Evolutionary conservation across 2,329 filamentous ascomycete species (phyloP).

Genomic region (Xylaria sp.): DNA sequence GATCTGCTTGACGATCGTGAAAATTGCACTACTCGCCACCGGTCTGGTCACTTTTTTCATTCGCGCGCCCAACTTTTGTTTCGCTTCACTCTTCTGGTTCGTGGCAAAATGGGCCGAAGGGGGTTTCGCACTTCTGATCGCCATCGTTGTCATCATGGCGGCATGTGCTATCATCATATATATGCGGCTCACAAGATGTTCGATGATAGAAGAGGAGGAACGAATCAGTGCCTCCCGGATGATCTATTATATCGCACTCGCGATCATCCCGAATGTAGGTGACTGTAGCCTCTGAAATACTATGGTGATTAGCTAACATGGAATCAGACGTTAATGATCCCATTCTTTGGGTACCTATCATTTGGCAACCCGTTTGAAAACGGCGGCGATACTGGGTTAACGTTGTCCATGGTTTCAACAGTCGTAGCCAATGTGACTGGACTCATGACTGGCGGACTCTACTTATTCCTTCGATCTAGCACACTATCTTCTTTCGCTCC

Average conservation of each 20-base stretch:
- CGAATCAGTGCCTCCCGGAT: slow-evolving; percentile 73
- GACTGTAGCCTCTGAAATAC: background rate
- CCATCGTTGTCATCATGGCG: slow-evolving; percentile 62
- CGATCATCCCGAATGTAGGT: slow-evolving; percentile 67
- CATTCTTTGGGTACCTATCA: slow-evolving; percentile 70
- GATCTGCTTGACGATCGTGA: slow-evolving; percentile 64
- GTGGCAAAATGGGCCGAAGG: slow-evolving; percentile 68
- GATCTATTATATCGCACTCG: slow-evolving; percentile 72
- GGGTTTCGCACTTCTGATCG: slow-evolving; percentile 64
- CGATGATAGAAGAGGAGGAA: slow-evolving; percentile 66
- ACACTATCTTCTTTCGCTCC: slow-evolving; percentile 65
- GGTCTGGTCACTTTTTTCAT: slow-evolving; percentile 68
- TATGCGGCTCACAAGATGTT: slow-evolving; percentile 64
- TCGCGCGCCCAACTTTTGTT: slow-evolving; percentile 68
- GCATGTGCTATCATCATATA: slow-evolving; percentile 65
- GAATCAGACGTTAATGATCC: slow-evolving; percentile 66
- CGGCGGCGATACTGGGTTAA: slow-evolving; percentile 57
- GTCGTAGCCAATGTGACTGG: slow-evolving; percentile 74
- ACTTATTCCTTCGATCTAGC: slow-evolving; percentile 74
- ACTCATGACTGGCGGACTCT: slow-evolving; percentile 71
- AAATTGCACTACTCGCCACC: slow-evolving; percentile 62
- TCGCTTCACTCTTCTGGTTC: slow-evolving; percentile 75
- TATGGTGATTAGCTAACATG: slow-evolving; percentile 43
- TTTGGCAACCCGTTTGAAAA: slow-evolving; percentile 54
- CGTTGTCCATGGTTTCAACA: slow-evolving; percentile 70